Base-by-base conservation (phyloP, 2,329 filamentous ascomycete genomes). In the Scortechinia acanthostroma region DNA sequence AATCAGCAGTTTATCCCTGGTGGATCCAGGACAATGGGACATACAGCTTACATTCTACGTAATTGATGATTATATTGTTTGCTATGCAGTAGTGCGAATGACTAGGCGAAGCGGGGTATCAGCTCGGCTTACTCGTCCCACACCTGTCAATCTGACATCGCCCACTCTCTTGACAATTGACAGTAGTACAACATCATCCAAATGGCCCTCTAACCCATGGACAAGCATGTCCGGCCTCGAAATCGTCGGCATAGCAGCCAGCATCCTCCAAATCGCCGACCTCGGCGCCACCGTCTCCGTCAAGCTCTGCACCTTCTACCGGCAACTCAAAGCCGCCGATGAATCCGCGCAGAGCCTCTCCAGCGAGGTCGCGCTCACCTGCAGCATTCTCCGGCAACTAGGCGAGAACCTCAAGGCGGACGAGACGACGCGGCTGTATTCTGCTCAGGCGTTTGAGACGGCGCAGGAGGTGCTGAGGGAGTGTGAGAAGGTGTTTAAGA, bases 261-360 rank as follows among this genome's bases (percentile, higher is more conserved):
- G 51, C 17, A 57, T 59, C 20, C 21, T 59, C 21, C 58, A 61
- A 40, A 50, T 62, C 23, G 58, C 60, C 4, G 58, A 61, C n/a
- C 30, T 58, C 2, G 58, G 57, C 4, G 48, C 50, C 13, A 52
- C 52, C n/a, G 48, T 62, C 3, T 56, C 55, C 1, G 47, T 61
- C 35, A 57, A 55, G 21, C 53, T 63, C 10, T 62, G 52, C 47
- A 53, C 54, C 14, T 58, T 60, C 49, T 50, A 49, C 23, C 52
- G 56, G 23, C 53, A 52, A 10, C 46, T 58, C 42, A 56, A 56
- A 46, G 45, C 46, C 35, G 56, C 55, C 5, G 51, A 58, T 22
- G 44, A 47, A n/a, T 40, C 45, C 21, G 45, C 53, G 16, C 42
- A 51, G 40, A 28, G 42, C n/a, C 53, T 62, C 4, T 57, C 57